phyloP scores from a whole-genome alignment of 2,329 filamentous ascomycete species.

The Orbilia quercus region DNA sequence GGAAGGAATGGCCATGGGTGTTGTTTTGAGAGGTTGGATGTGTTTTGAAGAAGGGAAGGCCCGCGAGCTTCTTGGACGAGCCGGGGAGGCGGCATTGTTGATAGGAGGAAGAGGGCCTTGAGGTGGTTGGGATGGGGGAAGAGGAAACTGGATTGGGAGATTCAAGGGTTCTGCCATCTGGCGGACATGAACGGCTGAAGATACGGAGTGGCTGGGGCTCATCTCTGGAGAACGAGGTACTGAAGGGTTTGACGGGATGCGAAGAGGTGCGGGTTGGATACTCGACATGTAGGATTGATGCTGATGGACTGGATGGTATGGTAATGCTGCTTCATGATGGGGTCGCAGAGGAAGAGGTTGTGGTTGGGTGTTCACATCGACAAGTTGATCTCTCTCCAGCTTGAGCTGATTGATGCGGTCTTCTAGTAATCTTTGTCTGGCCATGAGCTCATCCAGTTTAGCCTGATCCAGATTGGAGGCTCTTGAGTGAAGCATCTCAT shows the following conservation, averaged over 20 bases:
- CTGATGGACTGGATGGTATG: neutral
- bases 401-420: conserved; percentile 53
- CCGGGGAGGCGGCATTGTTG: conserved; percentile 21
- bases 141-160: conserved; percentile 45
- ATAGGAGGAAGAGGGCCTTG: conserved; percentile 1
- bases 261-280: conserved; percentile 25
- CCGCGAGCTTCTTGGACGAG: conserved; percentile 31
- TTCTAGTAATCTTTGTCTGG: conserved; percentile 47
- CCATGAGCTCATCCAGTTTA: conserved; percentile 53
- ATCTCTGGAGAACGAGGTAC: conserved; percentile 28
- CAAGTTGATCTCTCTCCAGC: conserved; percentile 45
- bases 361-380: conserved; percentile 34
- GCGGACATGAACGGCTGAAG: conserved; percentile 32
- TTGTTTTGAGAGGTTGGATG: conserved; percentile 49
- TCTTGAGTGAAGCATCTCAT: conserved; percentile 51
- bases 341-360: conserved; percentile 28
- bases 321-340: conserved; percentile 30
- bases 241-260: conserved; percentile 21
- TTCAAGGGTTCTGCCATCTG: conserved; percentile 32
- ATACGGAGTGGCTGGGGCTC: conserved; percentile 31
- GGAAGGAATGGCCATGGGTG: conserved; percentile 45
- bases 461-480: conserved; percentile 48
- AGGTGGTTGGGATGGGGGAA: conserved; percentile 30
- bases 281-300: conserved; percentile 14
- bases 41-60: conserved; percentile 45